Percentiles rank a stretch among this genome's conserved stretches.
These are phyloP conservation scores for Amniculicola lignicola DNA, from an alignment of 495 filamentous ascomycete species.

Conservation along the genomic window DNA sequence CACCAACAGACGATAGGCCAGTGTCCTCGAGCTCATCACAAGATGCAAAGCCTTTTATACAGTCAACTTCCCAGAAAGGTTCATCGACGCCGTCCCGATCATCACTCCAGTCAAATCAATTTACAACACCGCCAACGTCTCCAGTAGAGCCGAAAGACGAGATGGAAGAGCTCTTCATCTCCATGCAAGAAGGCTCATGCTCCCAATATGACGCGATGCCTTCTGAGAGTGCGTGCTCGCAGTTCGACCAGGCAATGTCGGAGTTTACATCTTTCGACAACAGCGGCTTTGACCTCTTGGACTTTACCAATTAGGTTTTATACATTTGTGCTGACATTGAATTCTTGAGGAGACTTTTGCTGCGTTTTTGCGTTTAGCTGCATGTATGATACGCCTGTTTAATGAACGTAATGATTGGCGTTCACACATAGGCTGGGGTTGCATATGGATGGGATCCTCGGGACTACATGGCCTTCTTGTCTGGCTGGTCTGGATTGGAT, in stretches of 20 bases:
- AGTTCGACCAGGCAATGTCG: slow-evolving; percentile 31
- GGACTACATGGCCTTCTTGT: no score
- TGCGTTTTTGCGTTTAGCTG: no score
- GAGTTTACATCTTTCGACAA: slow-evolving; percentile 29
- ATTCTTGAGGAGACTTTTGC: no score
- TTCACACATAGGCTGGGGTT: no score
- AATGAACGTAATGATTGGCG: no score
- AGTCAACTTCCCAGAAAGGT: slow-evolving; percentile 7
- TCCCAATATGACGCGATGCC: slow-evolving; percentile 33
- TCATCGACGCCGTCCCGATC: slow-evolving; percentile 27
- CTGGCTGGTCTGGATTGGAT: no score
- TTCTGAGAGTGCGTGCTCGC: slow-evolving; percentile 18
- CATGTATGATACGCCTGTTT: no score
- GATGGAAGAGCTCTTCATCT: slow-evolving; percentile 25
- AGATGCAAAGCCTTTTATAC: background rate
- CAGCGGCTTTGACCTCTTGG: slow-evolving; percentile 22
- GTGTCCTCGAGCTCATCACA: slow-evolving; percentile 2
- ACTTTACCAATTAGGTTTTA: no score
- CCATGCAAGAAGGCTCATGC: slow-evolving; percentile 9
- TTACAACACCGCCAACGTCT: slow-evolving; percentile 33
- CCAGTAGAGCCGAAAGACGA: slow-evolving; percentile 25
- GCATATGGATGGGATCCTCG: no score
- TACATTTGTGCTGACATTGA: no score
- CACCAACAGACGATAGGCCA: slow-evolving; percentile 19
- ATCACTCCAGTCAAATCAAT: slow-evolving; percentile 31